A percentile compares a stretch with the other conserved stretches of the same genome.
These are phyloP conservation scores for Aspergillus japonicus DNA, from an alignment of 2,329 filamentous ascomycete species.

Conservation along the genomic window DNA sequence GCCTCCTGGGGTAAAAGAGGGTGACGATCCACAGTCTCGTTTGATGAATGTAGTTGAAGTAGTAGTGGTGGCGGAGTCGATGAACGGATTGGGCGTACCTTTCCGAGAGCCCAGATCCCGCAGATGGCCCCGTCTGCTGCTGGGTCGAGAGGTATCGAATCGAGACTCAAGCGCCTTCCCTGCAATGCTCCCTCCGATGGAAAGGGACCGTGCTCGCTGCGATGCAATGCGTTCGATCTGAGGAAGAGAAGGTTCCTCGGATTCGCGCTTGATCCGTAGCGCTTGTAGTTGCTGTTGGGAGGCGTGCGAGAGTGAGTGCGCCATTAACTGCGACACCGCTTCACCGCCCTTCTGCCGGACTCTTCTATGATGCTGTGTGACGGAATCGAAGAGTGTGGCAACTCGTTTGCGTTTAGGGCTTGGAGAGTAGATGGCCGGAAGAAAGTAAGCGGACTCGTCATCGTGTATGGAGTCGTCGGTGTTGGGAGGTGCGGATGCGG, in stretches of 20 bases:
- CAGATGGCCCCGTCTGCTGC: slow-evolving; percentile 23
- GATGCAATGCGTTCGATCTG: slow-evolving; percentile 29
- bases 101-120: slow-evolving; percentile 15
- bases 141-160: slow-evolving; percentile 19
- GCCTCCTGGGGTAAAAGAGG: slow-evolving; percentile 17
- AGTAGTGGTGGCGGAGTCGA: slow-evolving; percentile 16
- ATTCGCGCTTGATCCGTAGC: slow-evolving; percentile 38
- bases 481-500: slow-evolving; percentile 34
- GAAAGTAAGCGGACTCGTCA: slow-evolving; percentile 34
- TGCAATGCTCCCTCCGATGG: slow-evolving; percentile 29
- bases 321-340: slow-evolving; percentile 43
- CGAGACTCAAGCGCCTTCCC: slow-evolving; percentile 19
- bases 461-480: slow-evolving; percentile 12
- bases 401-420: slow-evolving; percentile 46
- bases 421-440: slow-evolving; percentile 39
- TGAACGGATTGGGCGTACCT: slow-evolving; percentile 27
- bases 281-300: slow-evolving; percentile 30
- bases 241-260: slow-evolving; percentile 31
- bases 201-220: slow-evolving; percentile 35
- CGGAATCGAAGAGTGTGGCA: slow-evolving; percentile 43
- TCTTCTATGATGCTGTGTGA: slow-evolving; percentile 41
- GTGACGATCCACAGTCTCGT: slow-evolving; percentile 12
- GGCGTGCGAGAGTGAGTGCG: slow-evolving; percentile 28
- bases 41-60: slow-evolving; percentile 7
- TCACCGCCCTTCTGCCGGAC: slow-evolving; percentile 42